Base-by-base conservation (phyloP, 208 protist species). In the Crithidia brevicula region DNA sequence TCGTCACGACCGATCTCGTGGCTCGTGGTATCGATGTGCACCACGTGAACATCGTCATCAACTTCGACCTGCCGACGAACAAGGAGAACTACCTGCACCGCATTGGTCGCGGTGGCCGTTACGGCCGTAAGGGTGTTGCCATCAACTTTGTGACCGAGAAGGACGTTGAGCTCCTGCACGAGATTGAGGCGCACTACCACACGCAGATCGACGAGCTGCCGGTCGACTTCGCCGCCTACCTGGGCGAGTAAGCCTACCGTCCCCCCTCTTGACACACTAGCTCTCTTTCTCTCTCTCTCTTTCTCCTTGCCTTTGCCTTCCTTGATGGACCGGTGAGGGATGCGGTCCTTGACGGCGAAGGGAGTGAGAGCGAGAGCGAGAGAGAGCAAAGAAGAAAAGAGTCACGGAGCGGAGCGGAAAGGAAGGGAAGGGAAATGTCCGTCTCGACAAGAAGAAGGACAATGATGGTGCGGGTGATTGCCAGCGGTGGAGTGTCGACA, bases 11-110 rank as follows among this genome's bases (percentile, higher is more conserved):
- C 61, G 98, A 99, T 86, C 80, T 99, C 62, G 91, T 99, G 31
- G 98, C 98, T 43, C 90, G 99, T 61, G 99, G 99, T 97, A 99
- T 99, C 72, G 99, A 99, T 87, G 98, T 99, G 61, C 97, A 99
- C 79, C 98, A 99, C 86, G 99, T 99, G 38, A 99, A 99, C 63
- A 96, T 99, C 30, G 99, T 99, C 76, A 99, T 99, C 88, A 99
- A 99, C 96, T 99, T 98, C 85, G 99, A 99, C 77, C 82, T 99
- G 22, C 99, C 99, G 20, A 94, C 85, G n/a, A 98, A 98, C 86
- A 97, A 95, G 74, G 99, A 99, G 92, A 98, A 97, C 77, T 99
- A 99, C 92, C 94, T 99, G 36, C 91, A 98, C 89, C 85, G 99
- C 63, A 99, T 99, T 73, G 99, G 99, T 85, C 95, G 99, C 76